Evolutionary conservation across 1,284 basidiomycete genomes (phyloP).

Genomic region (Rhodotorula sp.): DNA sequence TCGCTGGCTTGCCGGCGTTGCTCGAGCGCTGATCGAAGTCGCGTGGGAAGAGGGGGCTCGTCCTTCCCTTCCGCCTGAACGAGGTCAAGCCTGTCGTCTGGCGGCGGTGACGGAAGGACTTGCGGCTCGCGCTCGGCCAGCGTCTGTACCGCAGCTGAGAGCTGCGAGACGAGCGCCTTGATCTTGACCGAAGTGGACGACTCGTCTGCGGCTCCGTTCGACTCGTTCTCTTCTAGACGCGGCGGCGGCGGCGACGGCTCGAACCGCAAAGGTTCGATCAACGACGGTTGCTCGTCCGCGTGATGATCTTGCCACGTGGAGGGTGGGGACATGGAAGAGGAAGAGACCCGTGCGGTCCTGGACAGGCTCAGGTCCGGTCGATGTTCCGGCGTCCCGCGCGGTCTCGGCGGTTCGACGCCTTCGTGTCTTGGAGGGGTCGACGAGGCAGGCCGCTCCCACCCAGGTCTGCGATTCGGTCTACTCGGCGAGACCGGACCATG

Average conservation of each 20-base stretch:
- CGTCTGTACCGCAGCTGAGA: slow-evolving; percentile 24
- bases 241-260: not conserved
- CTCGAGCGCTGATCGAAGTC: not conserved
- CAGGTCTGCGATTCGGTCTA: not conserved
- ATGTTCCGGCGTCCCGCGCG: not conserved
- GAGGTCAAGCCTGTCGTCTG: not conserved
- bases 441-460: not conserved
- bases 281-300: not conserved
- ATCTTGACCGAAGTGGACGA: slow-evolving; percentile 4
- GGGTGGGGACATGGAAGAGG: not conserved
- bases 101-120: not conserved
- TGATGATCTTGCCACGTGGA: not conserved
- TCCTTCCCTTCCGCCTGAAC: not conserved
- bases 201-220: not conserved
- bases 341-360: not conserved
- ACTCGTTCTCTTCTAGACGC: not conserved
- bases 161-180: slow-evolving; percentile 19
- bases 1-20: slow-evolving; percentile 37
- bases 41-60: too few species aligned
- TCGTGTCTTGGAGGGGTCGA: slow-evolving; percentile 2
- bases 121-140: slow-evolving; percentile 2
- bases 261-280: not conserved
- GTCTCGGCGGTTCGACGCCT: not conserved
- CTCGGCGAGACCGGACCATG: not conserved
- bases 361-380: not conserved